Percentiles rank a stretch among this genome's conserved stretches.
These are phyloP conservation scores for Verticillium longisporum DNA, from an alignment of 2,329 filamentous ascomycete genomes.

Conservation along the genomic window DNA sequence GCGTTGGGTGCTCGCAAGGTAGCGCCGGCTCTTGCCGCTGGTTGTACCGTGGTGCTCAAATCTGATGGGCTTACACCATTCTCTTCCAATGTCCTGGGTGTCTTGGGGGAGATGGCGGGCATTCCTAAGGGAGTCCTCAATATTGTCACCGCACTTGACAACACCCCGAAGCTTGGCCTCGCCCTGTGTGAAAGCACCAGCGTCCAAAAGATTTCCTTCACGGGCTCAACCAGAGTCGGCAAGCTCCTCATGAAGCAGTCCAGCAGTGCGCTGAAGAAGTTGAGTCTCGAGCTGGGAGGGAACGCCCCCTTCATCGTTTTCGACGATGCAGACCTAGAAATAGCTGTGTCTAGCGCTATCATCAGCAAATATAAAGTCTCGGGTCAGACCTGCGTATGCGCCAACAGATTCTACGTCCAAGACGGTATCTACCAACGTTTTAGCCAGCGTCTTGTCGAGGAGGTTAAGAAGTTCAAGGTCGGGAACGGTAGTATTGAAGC, in stretches of 20 bases:
- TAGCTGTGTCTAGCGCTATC: constrained; percentile 68
- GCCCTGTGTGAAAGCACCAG: constrained; percentile 55
- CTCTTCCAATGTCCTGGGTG: constrained; percentile 83
- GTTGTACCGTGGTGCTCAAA: constrained; percentile 89
- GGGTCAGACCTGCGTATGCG: constrained; percentile 90
- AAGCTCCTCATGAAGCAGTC: constrained; percentile 64
- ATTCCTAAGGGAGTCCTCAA: constrained; percentile 58
- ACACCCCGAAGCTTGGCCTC: constrained; percentile 60
- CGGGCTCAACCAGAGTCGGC: constrained; percentile 48
- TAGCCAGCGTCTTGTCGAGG: constrained; percentile 46
- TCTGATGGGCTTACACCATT: constrained; percentile 87
- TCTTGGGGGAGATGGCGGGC: constrained; percentile 78
- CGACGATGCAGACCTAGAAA: constrained; percentile 65
- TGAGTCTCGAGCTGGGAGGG: constrained; percentile 60
- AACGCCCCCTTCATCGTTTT: constrained; percentile 76
- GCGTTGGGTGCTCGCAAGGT: constrained; percentile 68
- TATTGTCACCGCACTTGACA: constrained; percentile 58
- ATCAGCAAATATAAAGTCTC: constrained; percentile 87
- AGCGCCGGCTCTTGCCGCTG: constrained; percentile 75
- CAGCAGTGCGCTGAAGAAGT: constrained; percentile 57
- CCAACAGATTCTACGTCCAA: constrained; percentile 77
- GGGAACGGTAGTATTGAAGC: constrained; percentile 48
- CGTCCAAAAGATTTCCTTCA: constrained; percentile 70
- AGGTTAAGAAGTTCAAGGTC: constrained; percentile 48
- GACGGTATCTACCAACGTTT: constrained; percentile 71